Conservation (phyloP, 2,329 filamentous ascomycete genomes). For the Chrysoporthe deuterocubensis region DNA sequence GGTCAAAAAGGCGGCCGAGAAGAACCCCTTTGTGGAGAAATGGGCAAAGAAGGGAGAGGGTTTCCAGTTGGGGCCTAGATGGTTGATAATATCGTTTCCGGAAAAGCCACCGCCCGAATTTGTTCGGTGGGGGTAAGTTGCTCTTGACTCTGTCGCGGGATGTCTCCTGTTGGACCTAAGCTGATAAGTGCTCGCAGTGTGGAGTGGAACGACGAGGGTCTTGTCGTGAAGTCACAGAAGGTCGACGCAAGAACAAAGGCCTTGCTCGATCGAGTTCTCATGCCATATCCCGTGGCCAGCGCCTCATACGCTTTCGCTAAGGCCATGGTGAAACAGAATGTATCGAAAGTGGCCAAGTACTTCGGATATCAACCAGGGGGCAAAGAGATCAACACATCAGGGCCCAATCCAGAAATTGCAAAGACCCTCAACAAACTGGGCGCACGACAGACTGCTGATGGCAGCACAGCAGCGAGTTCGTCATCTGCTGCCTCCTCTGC, state of each 20-base stretch:
- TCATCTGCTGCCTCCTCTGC: conserved; percentile 23
- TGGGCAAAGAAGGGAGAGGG: conserved; percentile 49
- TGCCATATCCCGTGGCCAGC: conserved; percentile 55
- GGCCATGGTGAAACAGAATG: conserved; percentile 51
- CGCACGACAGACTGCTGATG: conserved; percentile 25
- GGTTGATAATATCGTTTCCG: conserved; percentile 67
- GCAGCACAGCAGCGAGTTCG: conserved; percentile 32
- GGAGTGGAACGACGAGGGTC: conserved; percentile 51
- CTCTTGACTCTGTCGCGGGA: too few relatives aligned
- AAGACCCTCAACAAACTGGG: conserved; percentile 37
- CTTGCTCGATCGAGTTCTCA: conserved; percentile 53
- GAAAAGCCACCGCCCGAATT: conserved; percentile 62
- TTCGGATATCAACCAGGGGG: conserved; percentile 47
- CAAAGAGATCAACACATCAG: conserved; percentile 21
- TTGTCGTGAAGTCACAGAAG: conserved; percentile 51
- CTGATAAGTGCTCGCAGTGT: conserved; percentile 45
- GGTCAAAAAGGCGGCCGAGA: conserved; percentile 47
- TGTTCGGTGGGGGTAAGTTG: conserved; percentile 60
- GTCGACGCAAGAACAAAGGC: conserved; percentile 54
- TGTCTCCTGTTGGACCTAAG: neutral
- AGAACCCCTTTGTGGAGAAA: conserved; percentile 45
- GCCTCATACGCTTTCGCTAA: conserved; percentile 58
- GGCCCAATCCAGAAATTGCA: conserved; percentile 37
- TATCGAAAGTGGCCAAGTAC: conserved; percentile 46
- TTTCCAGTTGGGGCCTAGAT: conserved; percentile 54